Evolutionary conservation across 2,329 filamentous ascomycete genomes (phyloP), one percentile per base, ranked within the genome.

Genomic region (Colletotrichum plurivorum): DNA sequence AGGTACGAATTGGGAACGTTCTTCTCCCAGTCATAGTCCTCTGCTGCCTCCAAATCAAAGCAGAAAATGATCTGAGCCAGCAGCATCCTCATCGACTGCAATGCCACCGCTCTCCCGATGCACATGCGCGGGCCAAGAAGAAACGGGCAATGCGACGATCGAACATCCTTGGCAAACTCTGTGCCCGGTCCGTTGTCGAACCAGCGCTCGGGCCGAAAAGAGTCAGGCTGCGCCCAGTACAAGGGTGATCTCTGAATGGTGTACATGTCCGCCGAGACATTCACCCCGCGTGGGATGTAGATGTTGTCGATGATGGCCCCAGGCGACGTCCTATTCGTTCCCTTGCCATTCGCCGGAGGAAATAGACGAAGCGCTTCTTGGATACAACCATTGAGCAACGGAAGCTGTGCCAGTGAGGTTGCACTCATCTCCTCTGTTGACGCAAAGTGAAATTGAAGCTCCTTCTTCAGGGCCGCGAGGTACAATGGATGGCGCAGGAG

Each of bases 281-380:
- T 83, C 20, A 75, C 73, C 10, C 78, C 76, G 9, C 72, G 74
- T 0, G 78, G 77, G 9, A 80, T 69, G 67, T 69, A 73, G 53
- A 77, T 72, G 15, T 76, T 77, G 22, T 74, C 73, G 59, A 82
- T 74, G 1, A 69, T 71, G 2, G n/a, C 69, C 63, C 20, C 68
- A 68, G 59, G 72, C 55, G 9, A 71, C 25, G 55, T 65, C 4
- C 62, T 31, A n/a, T 65, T 65, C 4, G 62, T 65, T 2, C 54
- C 62, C 45, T 65, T 65, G 5, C 62, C 62, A 46, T 65, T 65
- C 7, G 62, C 71, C 1, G 74, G 75, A 7, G 82, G 80, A 59
- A 81, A 84, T 5, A 82, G 68, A 9, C 84, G 76, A 41, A 87
- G 74, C 5, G 74, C 75, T 73, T 86, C 84, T 1, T 84, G 76